A percentile compares a stretch with the other conserved stretches of the same genome.
Evolutionary conservation across 2,329 filamentous ascomycete species (phyloP).

Genomic region (Nannizziopsis arthrosporioides): DNA sequence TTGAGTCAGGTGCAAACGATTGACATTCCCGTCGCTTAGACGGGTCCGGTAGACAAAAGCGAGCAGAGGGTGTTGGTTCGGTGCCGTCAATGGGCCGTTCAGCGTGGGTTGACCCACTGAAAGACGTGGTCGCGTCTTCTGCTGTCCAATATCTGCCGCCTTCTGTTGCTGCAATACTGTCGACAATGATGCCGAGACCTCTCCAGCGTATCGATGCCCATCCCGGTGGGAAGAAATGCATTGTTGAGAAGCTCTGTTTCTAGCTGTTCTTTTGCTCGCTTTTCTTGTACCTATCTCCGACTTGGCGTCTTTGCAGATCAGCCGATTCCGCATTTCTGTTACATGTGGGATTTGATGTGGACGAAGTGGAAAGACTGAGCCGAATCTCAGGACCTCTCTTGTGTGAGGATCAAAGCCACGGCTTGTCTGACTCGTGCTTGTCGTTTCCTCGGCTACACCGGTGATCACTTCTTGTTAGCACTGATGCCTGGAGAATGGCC

Average conservation of each 20-base stretch:
- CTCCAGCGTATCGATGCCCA: neutral
- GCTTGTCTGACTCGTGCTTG: conserved; percentile 56
- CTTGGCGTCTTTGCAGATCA: too few relatives aligned
- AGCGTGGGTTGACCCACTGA: neutral
- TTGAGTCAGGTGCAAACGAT: conserved; percentile 16
- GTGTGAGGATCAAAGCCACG: conserved; percentile 90
- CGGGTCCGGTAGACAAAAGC: conserved; percentile 2
- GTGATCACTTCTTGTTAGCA: neutral
- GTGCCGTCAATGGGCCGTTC: neutral
- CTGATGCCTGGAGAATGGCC: conserved; percentile 15
- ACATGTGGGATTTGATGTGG: conserved; percentile 6
- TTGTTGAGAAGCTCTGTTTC: neutral
- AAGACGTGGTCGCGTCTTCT: neutral
- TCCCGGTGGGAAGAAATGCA: neutral
- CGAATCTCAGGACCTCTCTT: conserved; percentile 63
- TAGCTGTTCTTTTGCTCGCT: neutral
- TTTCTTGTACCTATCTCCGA: neutral
- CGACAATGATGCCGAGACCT: neutral
- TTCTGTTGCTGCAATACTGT: neutral
- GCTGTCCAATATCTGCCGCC: neutral
- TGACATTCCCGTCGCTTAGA: neutral
- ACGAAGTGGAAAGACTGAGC: conserved; percentile 16
- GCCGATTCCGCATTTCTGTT: neutral
- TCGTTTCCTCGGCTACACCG: conserved; percentile 16
- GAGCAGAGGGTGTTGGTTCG: neutral